These are phyloP conservation scores for Lachnellula arida DNA, from an alignment of 2,329 filamentous ascomycete genomes.

Conservation along the genomic window DNA sequence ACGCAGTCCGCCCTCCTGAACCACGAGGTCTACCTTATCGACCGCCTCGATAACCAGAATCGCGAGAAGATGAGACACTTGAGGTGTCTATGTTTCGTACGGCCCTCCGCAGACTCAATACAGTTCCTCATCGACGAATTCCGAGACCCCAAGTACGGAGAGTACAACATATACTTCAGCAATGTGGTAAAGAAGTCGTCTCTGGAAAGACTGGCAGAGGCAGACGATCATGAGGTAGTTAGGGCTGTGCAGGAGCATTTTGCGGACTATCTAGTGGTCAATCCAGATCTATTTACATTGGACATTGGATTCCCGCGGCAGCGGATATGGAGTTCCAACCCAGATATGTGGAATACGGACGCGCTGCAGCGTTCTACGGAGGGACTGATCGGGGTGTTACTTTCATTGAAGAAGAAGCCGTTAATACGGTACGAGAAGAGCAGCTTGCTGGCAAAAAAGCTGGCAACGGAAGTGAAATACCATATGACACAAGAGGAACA, in stretches of 20 bases:
- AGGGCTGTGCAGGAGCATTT: conserved; percentile 93
- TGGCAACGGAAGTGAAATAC: conserved; percentile 89
- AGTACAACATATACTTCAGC: conserved; percentile 96
- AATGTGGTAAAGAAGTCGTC: conserved; percentile 97
- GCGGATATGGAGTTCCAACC: conserved; percentile 73
- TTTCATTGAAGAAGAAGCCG: conserved; percentile 94
- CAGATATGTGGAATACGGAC: conserved; percentile 89
- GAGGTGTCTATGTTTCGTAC: conserved; percentile 85
- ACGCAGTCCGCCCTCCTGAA: conserved; percentile 93
- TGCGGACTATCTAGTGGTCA: conserved; percentile 91
- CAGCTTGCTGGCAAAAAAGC: conserved; percentile 83
- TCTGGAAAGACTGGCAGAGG: conserved; percentile 87
- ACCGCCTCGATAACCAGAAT: conserved; percentile 83
- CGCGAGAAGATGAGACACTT: conserved; percentile 98
- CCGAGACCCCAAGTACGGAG: conserved; percentile 92
- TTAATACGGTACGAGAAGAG: conserved; percentile 91
- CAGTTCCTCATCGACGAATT: conserved; percentile 93
- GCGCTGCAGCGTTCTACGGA: conserved; percentile 82
- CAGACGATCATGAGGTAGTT: conserved; percentile 95
- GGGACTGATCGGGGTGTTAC: conserved; percentile 74
- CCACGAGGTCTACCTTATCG: conserved; percentile 96
- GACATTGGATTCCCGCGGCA: conserved; percentile 67
- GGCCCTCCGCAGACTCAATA: conserved; percentile 87
- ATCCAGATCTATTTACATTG: conserved; percentile 86
- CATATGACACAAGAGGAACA: conserved; percentile 93